Conservation (phyloP, 441 rosid genomes). For the Jatropha podagrica region DNA sequence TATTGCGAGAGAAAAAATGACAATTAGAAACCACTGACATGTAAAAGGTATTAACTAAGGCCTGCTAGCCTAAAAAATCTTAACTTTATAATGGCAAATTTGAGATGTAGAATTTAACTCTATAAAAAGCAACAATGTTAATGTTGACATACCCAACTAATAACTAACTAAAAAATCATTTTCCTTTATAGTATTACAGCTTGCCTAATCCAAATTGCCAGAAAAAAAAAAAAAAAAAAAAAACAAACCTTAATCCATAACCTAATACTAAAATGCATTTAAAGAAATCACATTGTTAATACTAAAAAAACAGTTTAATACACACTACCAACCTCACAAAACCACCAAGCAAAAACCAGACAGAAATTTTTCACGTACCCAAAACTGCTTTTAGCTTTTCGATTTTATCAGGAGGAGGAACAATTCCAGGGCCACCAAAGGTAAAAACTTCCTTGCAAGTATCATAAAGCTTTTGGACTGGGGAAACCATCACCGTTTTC, state of each 20-base stretch:
- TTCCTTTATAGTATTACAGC: not conserved
- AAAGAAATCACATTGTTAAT: not conserved
- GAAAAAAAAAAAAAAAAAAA: not conserved
- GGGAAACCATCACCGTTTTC: slow-evolving; percentile 33
- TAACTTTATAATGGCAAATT: not conserved
- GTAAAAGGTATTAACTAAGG: not conserved
- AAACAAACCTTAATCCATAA: not conserved
- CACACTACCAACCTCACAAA: not conserved
- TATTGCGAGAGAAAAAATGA: not conserved
- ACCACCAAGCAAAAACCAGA: not conserved
- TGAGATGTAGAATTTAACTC: not conserved
- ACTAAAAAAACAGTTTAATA: not conserved
- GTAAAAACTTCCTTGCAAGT: slow-evolving; percentile 76
- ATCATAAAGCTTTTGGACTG: slow-evolving; percentile 62
- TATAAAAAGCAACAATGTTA: not conserved
- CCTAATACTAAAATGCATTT: not conserved
- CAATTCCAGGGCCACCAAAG: slow-evolving; percentile 42
- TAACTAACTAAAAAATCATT: not conserved
- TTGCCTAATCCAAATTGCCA: not conserved
- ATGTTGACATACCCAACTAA: not conserved
- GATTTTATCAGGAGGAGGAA: slow-evolving; percentile 61
- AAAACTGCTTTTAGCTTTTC: slow-evolving; percentile 54
- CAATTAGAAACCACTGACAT: not conserved
- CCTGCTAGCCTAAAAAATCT: not conserved
- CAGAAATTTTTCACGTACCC: slow-evolving; percentile 43